Conservation (phyloP, 2,329 filamentous ascomycete species). For the Aspergillus ibericus region DNA sequence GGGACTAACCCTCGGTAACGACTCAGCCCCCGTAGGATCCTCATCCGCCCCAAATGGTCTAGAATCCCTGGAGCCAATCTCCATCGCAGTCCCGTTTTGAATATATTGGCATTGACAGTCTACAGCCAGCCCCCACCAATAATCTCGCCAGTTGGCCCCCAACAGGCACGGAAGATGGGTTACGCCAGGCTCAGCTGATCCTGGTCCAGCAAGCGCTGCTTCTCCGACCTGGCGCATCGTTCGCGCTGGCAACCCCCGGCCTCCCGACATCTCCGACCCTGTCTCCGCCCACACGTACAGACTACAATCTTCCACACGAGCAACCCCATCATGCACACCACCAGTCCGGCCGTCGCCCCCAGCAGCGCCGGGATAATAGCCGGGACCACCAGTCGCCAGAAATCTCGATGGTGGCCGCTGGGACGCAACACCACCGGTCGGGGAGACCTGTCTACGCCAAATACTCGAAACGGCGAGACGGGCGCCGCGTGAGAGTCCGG, state of each 20-base stretch:
- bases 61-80: too few relatives aligned
- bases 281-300: not conserved
- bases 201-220: not conserved
- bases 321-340: not conserved
- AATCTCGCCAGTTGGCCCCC: not conserved
- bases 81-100: too few relatives aligned
- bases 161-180: not conserved
- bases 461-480: not conserved
- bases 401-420: not conserved
- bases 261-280: not conserved
- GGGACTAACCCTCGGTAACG: too few relatives aligned
- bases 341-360: not conserved
- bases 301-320: not conserved
- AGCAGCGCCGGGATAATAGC: not conserved
- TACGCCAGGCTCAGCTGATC: not conserved
- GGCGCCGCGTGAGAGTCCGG: not conserved
- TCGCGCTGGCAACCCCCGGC: not conserved
- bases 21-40: too few relatives aligned
- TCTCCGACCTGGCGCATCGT: not conserved
- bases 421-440: not conserved
- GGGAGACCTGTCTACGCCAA: not conserved
- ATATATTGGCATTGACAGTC: not conserved
- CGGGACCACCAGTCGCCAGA: slow-evolving; percentile 2
- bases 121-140: not conserved
- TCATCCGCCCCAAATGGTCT: too few relatives aligned